phyloP scores from a whole-genome alignment of 768 basidiomycete species.

The Cystofilobasidium ferigula region DNA sequence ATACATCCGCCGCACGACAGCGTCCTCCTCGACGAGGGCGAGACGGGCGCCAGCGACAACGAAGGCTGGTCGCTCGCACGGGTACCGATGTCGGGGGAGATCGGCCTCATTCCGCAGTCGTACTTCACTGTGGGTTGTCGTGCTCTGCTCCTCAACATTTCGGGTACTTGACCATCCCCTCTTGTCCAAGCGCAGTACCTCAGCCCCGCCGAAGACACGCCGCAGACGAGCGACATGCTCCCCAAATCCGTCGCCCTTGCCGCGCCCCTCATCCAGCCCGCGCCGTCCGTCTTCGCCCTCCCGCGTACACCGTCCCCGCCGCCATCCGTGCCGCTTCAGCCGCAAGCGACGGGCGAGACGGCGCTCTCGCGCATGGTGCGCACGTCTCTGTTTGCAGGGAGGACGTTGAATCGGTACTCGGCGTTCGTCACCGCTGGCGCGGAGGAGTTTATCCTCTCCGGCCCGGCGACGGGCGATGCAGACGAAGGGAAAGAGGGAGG shows the following conservation, averaged over 20 bases:
- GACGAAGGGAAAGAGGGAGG: background rate
- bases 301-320: background rate
- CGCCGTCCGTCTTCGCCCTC: background rate
- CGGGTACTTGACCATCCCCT: background rate
- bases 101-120: slow-evolving; percentile 18
- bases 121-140: slow-evolving; percentile 22
- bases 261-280: background rate
- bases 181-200: background rate
- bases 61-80: slow-evolving; percentile 23
- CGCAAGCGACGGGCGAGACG: slow-evolving; percentile 9
- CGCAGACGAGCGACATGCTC: slow-evolving; percentile 4
- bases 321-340: background rate
- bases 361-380: background rate
- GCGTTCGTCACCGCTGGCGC: slow-evolving; percentile 45
- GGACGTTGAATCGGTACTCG: background rate
- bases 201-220: background rate
- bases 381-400: background rate
- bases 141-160: background rate
- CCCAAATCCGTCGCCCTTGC: background rate
- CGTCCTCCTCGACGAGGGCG: background rate
- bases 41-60: background rate
- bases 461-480: slow-evolving; percentile 34
- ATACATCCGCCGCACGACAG: background rate
- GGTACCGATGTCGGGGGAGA: slow-evolving; percentile 2
- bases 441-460: slow-evolving; percentile 69